Evolutionary conservation across 2,329 filamentous ascomycete genomes (phyloP), one percentile per base, ranked within the genome.

Genomic region (Periconia sp.): DNA sequence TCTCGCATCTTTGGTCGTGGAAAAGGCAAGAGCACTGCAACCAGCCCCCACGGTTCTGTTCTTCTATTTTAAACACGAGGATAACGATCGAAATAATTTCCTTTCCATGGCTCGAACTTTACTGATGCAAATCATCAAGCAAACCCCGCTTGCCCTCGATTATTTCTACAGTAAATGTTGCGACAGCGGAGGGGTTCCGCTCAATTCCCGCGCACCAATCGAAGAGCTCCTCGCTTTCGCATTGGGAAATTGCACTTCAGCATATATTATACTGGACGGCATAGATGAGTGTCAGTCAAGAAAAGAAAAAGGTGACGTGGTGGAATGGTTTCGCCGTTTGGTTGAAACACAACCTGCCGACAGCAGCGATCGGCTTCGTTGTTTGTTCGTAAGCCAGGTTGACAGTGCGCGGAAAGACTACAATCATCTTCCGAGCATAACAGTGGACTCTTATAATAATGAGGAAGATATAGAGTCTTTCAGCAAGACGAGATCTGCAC

Each of bases 181-280:
- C 6, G 53, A 59, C 11, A 68, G 59, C 20, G 64, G 64, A 41
- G 62, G 68, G 33, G 51, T 61, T 3, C 60, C 63, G 6, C 61
- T 76, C 6, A 57, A 52, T 2, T 63, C 65, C 5, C 53, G 57
- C 1, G 54, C 53, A 1, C 55, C 58, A 0, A 66, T 72, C 18
- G 54, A 66, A 19, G 50, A 65, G 0, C 62, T 79, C 3, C 56
- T 78, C 2, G 60, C 68, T 1, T 49, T 68, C 0, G 69, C 71
- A 18, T 65, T 69, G 13, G 61, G 74, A 2, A 58, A 56, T 27
- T 62, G 52, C 35, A 31, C 52, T 10, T 62, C 60, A 1, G 59
- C 72, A 10, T 77, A 74, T 56, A 66, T 79, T 33, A 55, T 80
- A 7, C 62, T 80, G n/a, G 78, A 80, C 55, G 77, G 78, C 0